Evolutionary conservation across 805 yeast genomes (phyloP).

Genomic region (Lipomyces orientalis): DNA sequence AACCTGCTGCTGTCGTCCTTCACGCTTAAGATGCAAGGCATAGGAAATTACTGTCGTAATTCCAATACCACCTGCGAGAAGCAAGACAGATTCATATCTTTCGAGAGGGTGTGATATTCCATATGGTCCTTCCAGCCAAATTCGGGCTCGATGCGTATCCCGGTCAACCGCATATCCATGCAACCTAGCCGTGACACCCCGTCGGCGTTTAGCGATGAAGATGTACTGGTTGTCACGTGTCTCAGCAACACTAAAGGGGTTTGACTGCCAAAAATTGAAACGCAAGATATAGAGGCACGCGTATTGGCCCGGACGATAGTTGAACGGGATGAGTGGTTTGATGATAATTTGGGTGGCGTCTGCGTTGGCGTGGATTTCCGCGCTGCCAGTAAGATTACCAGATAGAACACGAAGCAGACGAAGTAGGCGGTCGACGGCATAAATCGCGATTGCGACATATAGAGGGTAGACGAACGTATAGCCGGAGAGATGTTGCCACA

Average conservation of each 20-base stretch:
- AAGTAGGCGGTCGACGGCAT: constrained; percentile 69
- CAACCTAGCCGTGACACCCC: constrained; percentile 19
- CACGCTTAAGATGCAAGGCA: constrained; percentile 43
- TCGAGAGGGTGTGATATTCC: constrained; percentile 55
- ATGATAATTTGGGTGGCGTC: constrained; percentile 21
- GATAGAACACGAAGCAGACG: constrained; percentile 61
- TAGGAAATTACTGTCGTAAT: constrained; percentile 62
- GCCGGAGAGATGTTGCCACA: constrained; percentile 58
- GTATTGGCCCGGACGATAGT: constrained; percentile 32
- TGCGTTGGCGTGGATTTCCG: constrained; percentile 39
- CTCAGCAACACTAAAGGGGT: constrained; percentile 31
- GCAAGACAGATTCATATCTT: constrained; percentile 53
- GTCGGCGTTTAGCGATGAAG: constrained; percentile 24
- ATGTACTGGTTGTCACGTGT: constrained; percentile 8
- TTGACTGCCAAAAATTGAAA: constrained; percentile 30
- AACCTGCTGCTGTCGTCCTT: constrained; percentile 7
- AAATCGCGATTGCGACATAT: constrained; percentile 56
- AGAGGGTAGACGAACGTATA: constrained; percentile 45
- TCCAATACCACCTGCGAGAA: constrained; percentile 71
- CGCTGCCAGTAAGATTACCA: constrained; percentile 55
- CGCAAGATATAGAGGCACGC: constrained; percentile 33
- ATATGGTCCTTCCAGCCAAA: constrained; percentile 65
- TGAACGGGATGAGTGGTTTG: constrained; percentile 16
- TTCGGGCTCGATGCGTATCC: constrained; percentile 23
- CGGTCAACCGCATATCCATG: constrained; percentile 17